Evolutionary conservation across 345 rosid species (phyloP).

Genomic region (Clausena lansium): DNA sequence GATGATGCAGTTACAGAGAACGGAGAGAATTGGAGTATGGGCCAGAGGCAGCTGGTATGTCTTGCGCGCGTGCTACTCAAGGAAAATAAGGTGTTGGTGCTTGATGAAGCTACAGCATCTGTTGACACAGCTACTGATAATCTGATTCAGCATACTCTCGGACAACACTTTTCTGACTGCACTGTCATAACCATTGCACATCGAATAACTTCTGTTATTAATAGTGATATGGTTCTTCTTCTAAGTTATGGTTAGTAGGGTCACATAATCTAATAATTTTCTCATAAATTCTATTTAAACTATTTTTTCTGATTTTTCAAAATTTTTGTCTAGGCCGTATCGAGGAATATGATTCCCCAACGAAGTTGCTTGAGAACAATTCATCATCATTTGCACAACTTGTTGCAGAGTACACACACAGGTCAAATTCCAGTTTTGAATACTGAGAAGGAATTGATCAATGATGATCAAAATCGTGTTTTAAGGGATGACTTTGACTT

Average conservation of each 20-base stretch:
- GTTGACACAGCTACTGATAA: conserved; percentile 86
- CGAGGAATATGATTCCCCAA: conserved; percentile 65
- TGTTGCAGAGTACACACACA: conserved; percentile 65
- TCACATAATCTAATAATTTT: background rate
- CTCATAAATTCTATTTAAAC: background rate
- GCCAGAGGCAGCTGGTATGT: conserved; percentile 85
- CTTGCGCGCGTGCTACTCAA: conserved; percentile 78
- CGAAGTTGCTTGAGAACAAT: conserved; percentile 54
- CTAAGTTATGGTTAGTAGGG: conserved; percentile 57
- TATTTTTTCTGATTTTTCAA: background rate
- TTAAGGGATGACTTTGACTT: background rate
- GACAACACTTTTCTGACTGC: conserved; percentile 59
- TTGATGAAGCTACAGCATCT: conserved; percentile 90
- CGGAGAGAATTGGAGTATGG: conserved; percentile 97
- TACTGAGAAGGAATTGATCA: background rate
- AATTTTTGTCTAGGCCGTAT: conserved; percentile 48
- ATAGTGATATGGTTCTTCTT: conserved; percentile 81
- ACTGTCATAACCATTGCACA: conserved; percentile 84
- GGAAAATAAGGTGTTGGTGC: conserved; percentile 76
- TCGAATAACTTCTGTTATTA: conserved; percentile 78
- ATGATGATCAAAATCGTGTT: background rate
- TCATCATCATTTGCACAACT: conserved; percentile 75
- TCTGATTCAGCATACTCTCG: conserved; percentile 69
- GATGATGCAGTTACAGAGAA: conserved; percentile 58
- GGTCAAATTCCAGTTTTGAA: conserved; percentile 52